Percentiles rank a stretch among this genome's conserved stretches.
Conservation (phyloP, 2,329 filamentous ascomycete species). For the Plectosphaerella cucumerina region DNA sequence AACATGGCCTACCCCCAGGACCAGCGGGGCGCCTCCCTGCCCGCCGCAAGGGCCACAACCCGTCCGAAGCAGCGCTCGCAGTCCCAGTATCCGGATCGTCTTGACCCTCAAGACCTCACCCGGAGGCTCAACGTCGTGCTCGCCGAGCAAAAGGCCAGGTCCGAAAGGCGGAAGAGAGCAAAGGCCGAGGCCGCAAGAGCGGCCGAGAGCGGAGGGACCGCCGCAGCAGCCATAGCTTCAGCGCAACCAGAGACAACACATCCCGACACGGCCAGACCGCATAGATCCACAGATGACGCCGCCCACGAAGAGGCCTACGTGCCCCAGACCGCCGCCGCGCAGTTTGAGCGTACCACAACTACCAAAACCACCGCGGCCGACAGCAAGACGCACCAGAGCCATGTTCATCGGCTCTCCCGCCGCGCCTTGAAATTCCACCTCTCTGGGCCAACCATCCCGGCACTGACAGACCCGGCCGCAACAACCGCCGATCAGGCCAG, state of each 20-base stretch:
- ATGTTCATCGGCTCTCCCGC: constrained; percentile 39
- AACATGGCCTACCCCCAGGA: constrained; percentile 20
- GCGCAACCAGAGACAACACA: constrained; percentile 1
- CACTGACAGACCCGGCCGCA: constrained; percentile 17
- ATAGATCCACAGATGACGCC: neutral
- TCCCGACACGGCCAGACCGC: constrained; percentile 3
- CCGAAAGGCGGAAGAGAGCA: constrained; percentile 27
- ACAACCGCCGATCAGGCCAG: constrained; percentile 29
- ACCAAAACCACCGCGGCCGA: constrained; percentile 21
- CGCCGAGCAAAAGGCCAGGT: constrained; percentile 40
- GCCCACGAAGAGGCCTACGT: constrained; percentile 31
- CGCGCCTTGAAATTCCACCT: constrained; percentile 36
- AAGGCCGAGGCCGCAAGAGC: constrained; percentile 18
- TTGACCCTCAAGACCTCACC: constrained; percentile 53
- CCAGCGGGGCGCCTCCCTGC: constrained; percentile 5
- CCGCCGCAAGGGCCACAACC: neutral
- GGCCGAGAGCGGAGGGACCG: constrained; percentile 5
- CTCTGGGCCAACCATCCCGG: constrained; percentile 18
- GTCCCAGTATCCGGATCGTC: constrained; percentile 20
- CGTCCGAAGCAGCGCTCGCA: constrained; percentile 10
- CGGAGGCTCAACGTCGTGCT: constrained; percentile 47
- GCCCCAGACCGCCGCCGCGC: constrained; percentile 48
- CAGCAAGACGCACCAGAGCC: constrained; percentile 23
- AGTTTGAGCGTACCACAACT: constrained; percentile 49
- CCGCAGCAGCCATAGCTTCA: neutral